Evolutionary conservation across 2,329 filamentous ascomycete genomes (phyloP).

Genomic region (Colletotrichum sp.): DNA sequence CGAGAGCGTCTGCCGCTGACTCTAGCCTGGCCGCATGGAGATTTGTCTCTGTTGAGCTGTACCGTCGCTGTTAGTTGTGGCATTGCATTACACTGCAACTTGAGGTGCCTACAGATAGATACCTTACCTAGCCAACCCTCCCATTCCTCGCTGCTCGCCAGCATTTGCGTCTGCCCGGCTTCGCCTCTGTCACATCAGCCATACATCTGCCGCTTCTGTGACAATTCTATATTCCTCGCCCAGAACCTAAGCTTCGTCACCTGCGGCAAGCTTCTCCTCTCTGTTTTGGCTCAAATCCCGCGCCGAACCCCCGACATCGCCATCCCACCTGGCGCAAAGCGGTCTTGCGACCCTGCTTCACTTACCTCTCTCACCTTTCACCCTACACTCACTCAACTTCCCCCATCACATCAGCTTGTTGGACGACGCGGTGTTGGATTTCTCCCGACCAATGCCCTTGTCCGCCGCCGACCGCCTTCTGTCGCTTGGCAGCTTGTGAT

Average conservation of each 20-base stretch:
- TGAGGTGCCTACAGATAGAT: neutral
- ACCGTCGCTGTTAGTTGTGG: neutral
- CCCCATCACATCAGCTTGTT: neutral
- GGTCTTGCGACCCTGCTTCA: neutral
- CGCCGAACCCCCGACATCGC: neutral
- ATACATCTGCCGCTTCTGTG: neutral
- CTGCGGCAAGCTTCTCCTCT: neutral
- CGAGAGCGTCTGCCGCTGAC: neutral
- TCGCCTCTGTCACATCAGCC: constrained; percentile 13
- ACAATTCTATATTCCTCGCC: neutral
- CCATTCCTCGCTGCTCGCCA: neutral
- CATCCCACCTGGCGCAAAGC: neutral
- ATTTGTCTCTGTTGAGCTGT: neutral
- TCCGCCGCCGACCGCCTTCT: neutral
- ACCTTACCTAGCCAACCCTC: neutral
- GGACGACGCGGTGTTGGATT: neutral
- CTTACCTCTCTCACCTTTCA: neutral
- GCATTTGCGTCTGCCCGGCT: neutral
- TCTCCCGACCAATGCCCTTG: constrained; percentile 9
- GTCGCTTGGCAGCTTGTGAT: constrained; percentile 9
- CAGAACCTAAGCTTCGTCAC: neutral
- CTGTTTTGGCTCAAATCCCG: neutral
- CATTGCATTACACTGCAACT: neutral
- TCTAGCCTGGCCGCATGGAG: neutral
- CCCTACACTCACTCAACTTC: neutral